phyloP scores from a whole-genome alignment of 2,329 filamentous ascomycete species.

The Coleophoma eucalyptorum region DNA sequence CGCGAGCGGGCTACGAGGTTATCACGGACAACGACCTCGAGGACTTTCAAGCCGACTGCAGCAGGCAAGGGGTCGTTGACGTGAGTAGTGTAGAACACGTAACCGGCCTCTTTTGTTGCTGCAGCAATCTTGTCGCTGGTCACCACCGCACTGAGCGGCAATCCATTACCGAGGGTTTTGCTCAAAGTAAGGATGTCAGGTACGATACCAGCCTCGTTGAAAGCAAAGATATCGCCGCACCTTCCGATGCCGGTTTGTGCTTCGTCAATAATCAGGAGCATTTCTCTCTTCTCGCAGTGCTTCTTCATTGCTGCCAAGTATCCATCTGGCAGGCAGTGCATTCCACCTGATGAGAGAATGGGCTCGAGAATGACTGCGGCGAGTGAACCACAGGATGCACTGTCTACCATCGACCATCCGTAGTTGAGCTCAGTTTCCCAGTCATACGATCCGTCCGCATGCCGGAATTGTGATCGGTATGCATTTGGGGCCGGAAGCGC shows the following conservation, averaged over 20 bases:
- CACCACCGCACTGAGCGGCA: slow-evolving; percentile 54
- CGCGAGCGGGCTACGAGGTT: slow-evolving; percentile 44
- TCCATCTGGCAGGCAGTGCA: slow-evolving; percentile 53
- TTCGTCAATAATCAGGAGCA: slow-evolving; percentile 57
- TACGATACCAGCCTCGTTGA: slow-evolving; percentile 49
- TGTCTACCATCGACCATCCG: slow-evolving; percentile 57
- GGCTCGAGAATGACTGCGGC: slow-evolving; percentile 61
- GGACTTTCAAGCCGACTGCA: slow-evolving; percentile 56
- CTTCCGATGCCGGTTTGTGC: slow-evolving; percentile 56
- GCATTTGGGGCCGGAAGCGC: slow-evolving; percentile 56
- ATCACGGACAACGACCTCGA: slow-evolving; percentile 57
- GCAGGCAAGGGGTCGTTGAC: slow-evolving; percentile 59
- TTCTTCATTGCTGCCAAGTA: slow-evolving; percentile 53
- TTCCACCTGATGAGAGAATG: slow-evolving; percentile 50
- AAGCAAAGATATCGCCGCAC: slow-evolving; percentile 54
- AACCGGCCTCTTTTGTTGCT: slow-evolving; percentile 43
- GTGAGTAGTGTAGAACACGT: slow-evolving; percentile 57
- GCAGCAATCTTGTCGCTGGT: slow-evolving; percentile 50
- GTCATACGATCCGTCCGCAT: slow-evolving; percentile 56
- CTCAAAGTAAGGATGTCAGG: slow-evolving; percentile 56
- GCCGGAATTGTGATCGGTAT: slow-evolving; percentile 58
- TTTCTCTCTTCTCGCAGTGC: slow-evolving; percentile 49
- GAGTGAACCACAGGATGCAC: slow-evolving; percentile 54
- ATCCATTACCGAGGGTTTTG: slow-evolving; percentile 58
- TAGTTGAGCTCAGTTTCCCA: slow-evolving; percentile 63